phyloP scores from a whole-genome alignment of 2,329 filamentous ascomycete species.

The Cercospora janseana region DNA sequence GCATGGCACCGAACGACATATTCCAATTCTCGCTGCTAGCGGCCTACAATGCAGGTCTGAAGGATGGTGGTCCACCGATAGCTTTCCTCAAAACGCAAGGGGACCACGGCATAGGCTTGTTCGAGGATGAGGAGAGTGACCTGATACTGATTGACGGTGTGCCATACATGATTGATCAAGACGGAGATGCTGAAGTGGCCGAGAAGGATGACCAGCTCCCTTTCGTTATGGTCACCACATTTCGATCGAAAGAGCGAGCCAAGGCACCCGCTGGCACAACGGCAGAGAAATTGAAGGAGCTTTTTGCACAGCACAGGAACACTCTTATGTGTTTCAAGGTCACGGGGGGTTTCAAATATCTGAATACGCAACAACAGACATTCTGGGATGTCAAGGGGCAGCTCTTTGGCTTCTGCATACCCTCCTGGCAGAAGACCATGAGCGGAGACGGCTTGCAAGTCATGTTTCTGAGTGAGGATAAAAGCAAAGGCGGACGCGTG shows the following conservation, averaged over 20 bases:
- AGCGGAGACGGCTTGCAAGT: slow-evolving; percentile 43
- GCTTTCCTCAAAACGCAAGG: slow-evolving; percentile 44
- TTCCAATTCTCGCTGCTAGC: slow-evolving; percentile 45
- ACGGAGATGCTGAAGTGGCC: slow-evolving; percentile 37
- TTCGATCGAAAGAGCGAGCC: slow-evolving; percentile 39
- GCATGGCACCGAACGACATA: slow-evolving; percentile 46
- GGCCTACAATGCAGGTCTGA: slow-evolving; percentile 41
- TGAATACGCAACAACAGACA: slow-evolving; percentile 35
- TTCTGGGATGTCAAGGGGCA: slow-evolving; percentile 39
- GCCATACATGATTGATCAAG: slow-evolving; percentile 37
- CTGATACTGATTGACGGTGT: slow-evolving; percentile 40
- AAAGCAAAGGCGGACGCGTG: slow-evolving; percentile 39
- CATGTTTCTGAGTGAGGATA: slow-evolving; percentile 39
- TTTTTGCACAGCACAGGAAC: slow-evolving; percentile 38
- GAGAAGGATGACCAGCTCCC: slow-evolving; percentile 38
- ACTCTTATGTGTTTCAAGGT: slow-evolving; percentile 44
- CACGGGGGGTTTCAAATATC: slow-evolving; percentile 38
- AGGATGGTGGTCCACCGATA: slow-evolving; percentile 36
- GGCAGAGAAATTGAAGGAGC: slow-evolving; percentile 29
- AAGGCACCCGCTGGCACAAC: slow-evolving; percentile 30
- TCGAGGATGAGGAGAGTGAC: slow-evolving; percentile 36
- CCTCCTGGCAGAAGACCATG: slow-evolving; percentile 43
- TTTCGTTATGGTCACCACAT: slow-evolving; percentile 45
- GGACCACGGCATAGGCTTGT: slow-evolving; percentile 45
- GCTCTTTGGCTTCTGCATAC: slow-evolving; percentile 43